Conservation (phyloP, 176 grass and related monocot genomes). For the Musa troglodytarum region DNA sequence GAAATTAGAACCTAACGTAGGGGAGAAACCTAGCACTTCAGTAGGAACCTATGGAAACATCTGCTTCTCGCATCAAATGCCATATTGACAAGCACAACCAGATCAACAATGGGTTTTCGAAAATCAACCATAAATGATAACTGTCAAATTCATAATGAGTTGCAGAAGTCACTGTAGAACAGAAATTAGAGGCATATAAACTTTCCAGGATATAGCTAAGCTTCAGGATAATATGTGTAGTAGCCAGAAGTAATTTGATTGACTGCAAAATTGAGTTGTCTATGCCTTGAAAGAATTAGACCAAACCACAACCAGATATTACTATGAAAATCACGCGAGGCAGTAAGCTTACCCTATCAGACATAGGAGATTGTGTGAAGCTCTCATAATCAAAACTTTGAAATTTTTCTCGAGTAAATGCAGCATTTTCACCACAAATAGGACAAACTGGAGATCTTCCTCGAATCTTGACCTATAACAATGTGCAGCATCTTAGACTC, state of each 20-base stretch:
- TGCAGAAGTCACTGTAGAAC: no score
- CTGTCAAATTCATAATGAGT: no score
- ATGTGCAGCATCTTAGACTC: background rate
- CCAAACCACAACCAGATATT: background rate
- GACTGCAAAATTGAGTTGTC: background rate
- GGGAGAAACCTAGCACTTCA: background rate
- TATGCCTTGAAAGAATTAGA: background rate
- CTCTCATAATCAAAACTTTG: constrained; percentile 79
- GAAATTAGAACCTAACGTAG: background rate
- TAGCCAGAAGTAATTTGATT: background rate
- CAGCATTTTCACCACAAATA: constrained; percentile 55
- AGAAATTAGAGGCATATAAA: no score
- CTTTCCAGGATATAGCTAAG: no score
- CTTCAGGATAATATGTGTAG: background rate
- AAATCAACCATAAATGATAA: no score
- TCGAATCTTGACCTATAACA: constrained; percentile 67
- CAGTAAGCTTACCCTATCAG: constrained; percentile 50
- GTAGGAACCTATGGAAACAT: background rate
- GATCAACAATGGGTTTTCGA: background rate
- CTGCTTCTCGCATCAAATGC: background rate
- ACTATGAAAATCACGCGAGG: background rate
- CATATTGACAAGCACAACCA: background rate
- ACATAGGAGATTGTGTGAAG: constrained; percentile 86
- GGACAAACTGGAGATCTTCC: constrained; percentile 55
- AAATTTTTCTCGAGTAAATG: constrained; percentile 53